Base-by-base conservation (phyloP, 73 alveolate genomes). In the Paramecium primaurelia region DNA sequence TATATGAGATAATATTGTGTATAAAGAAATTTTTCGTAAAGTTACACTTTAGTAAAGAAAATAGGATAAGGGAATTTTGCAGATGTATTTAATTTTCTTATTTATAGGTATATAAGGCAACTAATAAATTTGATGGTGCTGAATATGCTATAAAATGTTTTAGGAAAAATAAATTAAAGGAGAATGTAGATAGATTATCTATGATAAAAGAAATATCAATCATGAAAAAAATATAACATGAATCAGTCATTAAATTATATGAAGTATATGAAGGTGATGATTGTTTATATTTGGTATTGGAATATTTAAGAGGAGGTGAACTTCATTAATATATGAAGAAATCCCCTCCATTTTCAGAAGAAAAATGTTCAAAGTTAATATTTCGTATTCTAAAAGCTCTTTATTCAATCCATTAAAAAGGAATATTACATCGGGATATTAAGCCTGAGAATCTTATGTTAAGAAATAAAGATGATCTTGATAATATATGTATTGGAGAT, bases 401-500 rank as follows among this genome's bases (percentile, higher is more conserved):
- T 8, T 34, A 44, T 32, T 95, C 95, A 80, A 93, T 95, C 40
- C 98, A 95, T 92, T 85, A 93, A 68, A 94, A 93, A 54, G 94
- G 94, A 22, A 92, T 96, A 59, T 87, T 96, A 14, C 98, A 96
- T 95, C 73, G 98, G 68, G 98, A 96, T 96, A 59, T 96, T 59
- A 96, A 96, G 69, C 98, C 96, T n/a, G 98, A 96, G 77, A 96
- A 96, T 77, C 93, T 96, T 59, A 92, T 96, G 77, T 86, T 95
- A 59, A 95, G 92, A 92, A 89, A 85, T 77, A 64, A 95, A 84
- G 91, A 92, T 6, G 92, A 94, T 30, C 97, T 94, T 59, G 94
- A 93, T 12, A 94, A 95, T 93, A 86, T 96, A 4, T 94, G 95
- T 80, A 59, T 96, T 88, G 95, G 94, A 49, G 98, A 96, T 89